Conservation (phyloP, 2,329 filamentous ascomycete species). For the Talaromyces funiculosus region DNA sequence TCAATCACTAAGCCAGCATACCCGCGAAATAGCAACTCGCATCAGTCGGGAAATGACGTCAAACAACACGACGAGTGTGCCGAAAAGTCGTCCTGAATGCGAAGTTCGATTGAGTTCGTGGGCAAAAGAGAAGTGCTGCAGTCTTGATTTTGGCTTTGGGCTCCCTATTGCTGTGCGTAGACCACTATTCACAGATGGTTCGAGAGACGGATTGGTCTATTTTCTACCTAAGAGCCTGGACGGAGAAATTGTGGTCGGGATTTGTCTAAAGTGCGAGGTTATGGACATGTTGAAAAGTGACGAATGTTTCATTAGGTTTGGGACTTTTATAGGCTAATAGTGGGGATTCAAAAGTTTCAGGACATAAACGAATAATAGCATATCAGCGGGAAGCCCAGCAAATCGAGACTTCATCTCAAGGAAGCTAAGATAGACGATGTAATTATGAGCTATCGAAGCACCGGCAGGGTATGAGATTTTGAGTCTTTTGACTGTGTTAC, state of each 20-base stretch:
- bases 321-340: conserved; percentile 30
- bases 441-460: conserved; percentile 37
- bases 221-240: conserved; percentile 43
- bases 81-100: conserved; percentile 30
- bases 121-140: conserved; percentile 44
- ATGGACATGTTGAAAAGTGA: conserved; percentile 42
- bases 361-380: no score
- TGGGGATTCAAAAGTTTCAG: no score
- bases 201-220: conserved; percentile 45
- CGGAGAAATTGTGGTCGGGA: conserved; percentile 41
- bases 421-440: conserved; percentile 46
- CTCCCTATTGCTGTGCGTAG: conserved; percentile 44
- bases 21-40: conserved; percentile 40
- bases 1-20: conserved; percentile 29
- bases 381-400: conserved; percentile 35
- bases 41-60: not conserved
- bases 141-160: conserved; percentile 48
- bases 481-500: conserved; percentile 44
- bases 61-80: conserved; percentile 21
- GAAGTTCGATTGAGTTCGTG: conserved; percentile 54
- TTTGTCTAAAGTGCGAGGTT: conserved; percentile 47
- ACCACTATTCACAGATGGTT: conserved; percentile 41
- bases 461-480: conserved; percentile 31
- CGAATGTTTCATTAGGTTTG: conserved; percentile 38
- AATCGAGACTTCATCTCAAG: conserved; percentile 43